These are phyloP conservation scores for Stephanodiscus minutulus DNA, from an alignment of 108 stramenopile species.

Conservation along the genomic window DNA sequence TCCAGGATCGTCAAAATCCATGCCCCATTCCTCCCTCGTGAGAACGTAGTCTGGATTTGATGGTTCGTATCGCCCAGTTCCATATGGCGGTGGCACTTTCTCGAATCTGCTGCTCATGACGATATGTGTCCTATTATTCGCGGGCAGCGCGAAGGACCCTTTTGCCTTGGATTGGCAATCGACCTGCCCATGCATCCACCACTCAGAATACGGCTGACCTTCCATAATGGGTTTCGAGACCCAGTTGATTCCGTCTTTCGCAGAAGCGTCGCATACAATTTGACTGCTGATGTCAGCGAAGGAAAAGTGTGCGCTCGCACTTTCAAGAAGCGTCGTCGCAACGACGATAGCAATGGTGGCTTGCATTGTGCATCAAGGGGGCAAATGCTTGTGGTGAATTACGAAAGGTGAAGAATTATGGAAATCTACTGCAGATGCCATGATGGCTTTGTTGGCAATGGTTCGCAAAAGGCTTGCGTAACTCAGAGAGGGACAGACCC, in stretches of 20 bases:
- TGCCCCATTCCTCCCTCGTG: constrained; percentile 8
- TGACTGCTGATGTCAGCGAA: background rate
- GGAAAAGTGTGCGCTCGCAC: background rate
- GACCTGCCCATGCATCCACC: constrained; percentile 1
- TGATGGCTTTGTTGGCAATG: no score
- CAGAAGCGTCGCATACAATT: background rate
- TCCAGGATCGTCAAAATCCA: background rate
- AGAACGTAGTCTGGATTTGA: constrained; percentile 4
- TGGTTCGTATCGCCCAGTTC: no score
- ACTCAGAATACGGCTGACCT: background rate
- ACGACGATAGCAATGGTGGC: no score
- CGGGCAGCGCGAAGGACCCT: background rate
- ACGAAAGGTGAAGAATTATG: no score
- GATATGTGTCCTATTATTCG: background rate
- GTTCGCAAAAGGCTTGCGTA: no score
- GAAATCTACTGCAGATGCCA: no score
- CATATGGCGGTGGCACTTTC: background rate
- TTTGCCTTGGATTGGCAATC: background rate
- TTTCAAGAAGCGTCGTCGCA: background rate
- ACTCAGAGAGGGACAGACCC: no score
- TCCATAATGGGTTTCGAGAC: background rate
- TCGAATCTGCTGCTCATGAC: background rate
- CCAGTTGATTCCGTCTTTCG: background rate
- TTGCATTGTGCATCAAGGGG: no score
- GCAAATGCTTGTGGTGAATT: no score